Percentiles rank a stretch among this genome's conserved stretches.
These are phyloP conservation scores for Borovskyia barvae DNA, from an alignment of 208 protist genomes.

Conservation along the genomic window DNA sequence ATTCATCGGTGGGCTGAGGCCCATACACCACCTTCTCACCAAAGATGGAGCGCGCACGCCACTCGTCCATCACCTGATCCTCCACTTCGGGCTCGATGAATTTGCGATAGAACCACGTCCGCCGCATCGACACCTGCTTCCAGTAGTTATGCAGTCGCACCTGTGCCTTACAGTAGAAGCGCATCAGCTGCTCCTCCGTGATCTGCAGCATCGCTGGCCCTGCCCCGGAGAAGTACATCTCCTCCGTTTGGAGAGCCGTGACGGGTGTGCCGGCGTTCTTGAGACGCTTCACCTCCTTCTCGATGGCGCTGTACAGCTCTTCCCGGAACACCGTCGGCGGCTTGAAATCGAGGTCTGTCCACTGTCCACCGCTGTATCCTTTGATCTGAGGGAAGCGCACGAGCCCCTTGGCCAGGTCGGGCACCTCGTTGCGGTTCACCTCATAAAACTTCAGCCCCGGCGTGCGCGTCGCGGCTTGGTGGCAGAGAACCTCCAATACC, in stretches of 20 bases:
- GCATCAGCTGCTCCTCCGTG: conserved; percentile 65
- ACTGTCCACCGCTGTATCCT: conserved; percentile 74
- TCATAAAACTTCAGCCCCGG: conserved; percentile 76
- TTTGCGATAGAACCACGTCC: conserved; percentile 78
- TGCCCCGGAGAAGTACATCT: conserved; percentile 85
- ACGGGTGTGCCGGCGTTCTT: conserved; percentile 56
- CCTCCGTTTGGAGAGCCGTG: conserved; percentile 80
- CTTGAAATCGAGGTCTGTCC: conserved; percentile 87
- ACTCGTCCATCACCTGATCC: conserved; percentile 58
- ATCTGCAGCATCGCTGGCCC: conserved; percentile 76
- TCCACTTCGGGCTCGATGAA: conserved; percentile 79
- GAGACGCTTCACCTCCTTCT: conserved; percentile 50
- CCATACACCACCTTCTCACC: conserved; percentile 73
- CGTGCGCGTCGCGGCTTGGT: conserved; percentile 47
- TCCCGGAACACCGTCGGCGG: conserved; percentile 69
- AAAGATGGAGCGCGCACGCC: conserved; percentile 59
- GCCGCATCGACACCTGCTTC: conserved; percentile 77
- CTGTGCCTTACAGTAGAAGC: conserved; percentile 74
- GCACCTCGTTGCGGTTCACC: conserved; percentile 59
- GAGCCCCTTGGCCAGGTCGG: conserved; percentile 62
- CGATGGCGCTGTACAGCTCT: conserved; percentile 60
- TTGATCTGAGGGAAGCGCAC: conserved; percentile 88
- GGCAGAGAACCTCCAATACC: conserved; percentile 78
- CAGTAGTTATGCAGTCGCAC: conserved; percentile 87
- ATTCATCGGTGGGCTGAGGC: conserved; percentile 39